These are phyloP conservation scores for Thraustochytrium sp. DNA, from an alignment of 352 stramenopile species.

Conservation along the genomic window DNA sequence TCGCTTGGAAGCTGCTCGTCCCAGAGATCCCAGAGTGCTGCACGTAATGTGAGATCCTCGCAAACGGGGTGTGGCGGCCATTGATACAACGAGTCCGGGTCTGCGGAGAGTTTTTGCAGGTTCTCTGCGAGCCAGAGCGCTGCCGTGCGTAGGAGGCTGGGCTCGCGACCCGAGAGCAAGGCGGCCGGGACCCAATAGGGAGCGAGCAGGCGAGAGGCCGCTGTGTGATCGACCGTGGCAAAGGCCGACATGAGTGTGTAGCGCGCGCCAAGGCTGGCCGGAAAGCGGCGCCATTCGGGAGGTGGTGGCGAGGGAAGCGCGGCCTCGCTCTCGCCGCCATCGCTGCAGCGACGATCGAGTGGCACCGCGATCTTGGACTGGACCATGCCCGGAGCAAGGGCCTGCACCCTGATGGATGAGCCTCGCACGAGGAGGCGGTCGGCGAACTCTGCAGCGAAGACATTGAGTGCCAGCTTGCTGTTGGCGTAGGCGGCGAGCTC, in stretches of 20 bases:
- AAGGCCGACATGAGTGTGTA: not conserved
- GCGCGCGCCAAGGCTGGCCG: not conserved
- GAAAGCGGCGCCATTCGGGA: not conserved
- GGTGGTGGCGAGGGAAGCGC: no score
- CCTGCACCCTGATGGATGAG: not conserved
- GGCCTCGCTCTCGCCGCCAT: no score
- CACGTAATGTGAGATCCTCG: not conserved
- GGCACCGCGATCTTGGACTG: not conserved
- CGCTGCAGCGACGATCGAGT: not conserved
- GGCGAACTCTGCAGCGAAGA: not conserved
- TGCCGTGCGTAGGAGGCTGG: not conserved
- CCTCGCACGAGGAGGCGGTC: not conserved
- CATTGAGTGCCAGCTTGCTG: conserved; percentile 9
- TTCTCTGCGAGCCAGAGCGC: not conserved
- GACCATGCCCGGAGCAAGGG: not conserved
- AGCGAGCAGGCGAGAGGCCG: not conserved
- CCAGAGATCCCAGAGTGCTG: not conserved
- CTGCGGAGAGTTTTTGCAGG: not conserved
- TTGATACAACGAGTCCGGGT: not conserved
- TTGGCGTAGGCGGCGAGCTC: not conserved
- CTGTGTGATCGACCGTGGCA: no score
- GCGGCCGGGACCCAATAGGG: not conserved
- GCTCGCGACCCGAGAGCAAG: not conserved
- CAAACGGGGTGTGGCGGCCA: not conserved
- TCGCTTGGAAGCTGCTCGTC: not conserved